These are phyloP conservation scores for Pleurozium schreberi DNA, from an alignment of 225 moss, liverwort and hornwort species.

Conservation along the genomic window DNA sequence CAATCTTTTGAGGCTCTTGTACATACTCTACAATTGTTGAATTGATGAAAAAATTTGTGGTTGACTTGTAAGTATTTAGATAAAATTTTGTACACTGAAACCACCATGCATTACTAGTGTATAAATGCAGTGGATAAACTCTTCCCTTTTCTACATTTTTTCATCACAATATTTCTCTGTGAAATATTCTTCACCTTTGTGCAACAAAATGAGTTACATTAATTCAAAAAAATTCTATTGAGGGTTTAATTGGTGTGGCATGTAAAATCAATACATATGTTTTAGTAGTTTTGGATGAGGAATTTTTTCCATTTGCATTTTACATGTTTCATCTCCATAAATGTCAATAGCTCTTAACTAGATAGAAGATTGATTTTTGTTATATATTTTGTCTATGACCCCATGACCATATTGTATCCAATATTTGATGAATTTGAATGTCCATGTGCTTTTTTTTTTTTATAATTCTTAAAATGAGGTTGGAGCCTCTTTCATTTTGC, in stretches of 20 bases:
- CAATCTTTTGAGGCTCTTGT: neutral
- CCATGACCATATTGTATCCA: no score
- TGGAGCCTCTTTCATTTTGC: neutral
- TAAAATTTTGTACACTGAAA: neutral
- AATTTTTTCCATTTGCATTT: neutral
- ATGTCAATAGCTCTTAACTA: neutral
- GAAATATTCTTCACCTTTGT: neutral
- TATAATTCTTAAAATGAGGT: neutral
- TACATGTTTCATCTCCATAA: neutral
- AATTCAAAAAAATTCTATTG: no score
- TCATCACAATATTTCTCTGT: rapidly evolving
- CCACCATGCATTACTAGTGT: neutral
- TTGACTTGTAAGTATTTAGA: neutral
- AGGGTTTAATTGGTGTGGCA: no score
- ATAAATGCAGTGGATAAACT: neutral
- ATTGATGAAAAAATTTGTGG: neutral
- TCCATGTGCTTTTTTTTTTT: neutral
- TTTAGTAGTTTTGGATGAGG: neutral
- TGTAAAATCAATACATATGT: neutral
- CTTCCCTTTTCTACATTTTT: neutral
- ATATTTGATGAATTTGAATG: neutral
- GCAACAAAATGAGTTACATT: neutral
- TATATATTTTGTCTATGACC: neutral
- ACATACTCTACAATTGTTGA: neutral
- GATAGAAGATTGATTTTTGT: neutral